Conservation (phyloP, 257 asterid species). For the Rubia yunnanensis region DNA sequence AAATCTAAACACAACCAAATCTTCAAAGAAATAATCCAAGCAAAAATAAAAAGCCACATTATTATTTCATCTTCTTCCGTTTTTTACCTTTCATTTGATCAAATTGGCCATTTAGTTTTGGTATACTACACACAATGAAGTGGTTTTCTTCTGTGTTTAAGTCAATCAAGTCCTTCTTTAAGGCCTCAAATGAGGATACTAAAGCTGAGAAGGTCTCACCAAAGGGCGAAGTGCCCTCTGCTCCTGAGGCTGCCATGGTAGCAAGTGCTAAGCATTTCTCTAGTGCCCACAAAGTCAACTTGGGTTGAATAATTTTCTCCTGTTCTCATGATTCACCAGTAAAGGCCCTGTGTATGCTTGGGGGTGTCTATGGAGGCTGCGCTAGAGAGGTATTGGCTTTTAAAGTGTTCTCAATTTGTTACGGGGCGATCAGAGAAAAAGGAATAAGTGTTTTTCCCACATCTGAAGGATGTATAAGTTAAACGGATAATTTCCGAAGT, state of each 20-base stretch:
- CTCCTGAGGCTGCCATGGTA: conserved; percentile 30
- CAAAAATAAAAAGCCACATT: not conserved
- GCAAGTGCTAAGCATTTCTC: conserved; percentile 47
- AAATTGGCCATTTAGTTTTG: too few relatives aligned
- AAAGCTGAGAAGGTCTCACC: conserved; percentile 10
- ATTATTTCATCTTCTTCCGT: not conserved
- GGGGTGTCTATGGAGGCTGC: too few relatives aligned
- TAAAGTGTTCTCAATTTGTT: too few relatives aligned
- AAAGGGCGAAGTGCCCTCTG: conserved; percentile 11
- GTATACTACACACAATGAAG: not conserved
- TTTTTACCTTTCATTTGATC: not conserved
- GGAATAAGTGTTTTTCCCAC: not conserved
- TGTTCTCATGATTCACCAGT: not conserved
- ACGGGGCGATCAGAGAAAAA: not conserved
- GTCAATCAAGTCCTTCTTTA: conserved; percentile 15
- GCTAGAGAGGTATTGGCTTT: too few relatives aligned
- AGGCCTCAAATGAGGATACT: conserved; percentile 1
- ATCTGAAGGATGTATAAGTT: too few relatives aligned
- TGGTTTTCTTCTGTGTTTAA: conserved; percentile 11
- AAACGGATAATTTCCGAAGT: too few relatives aligned
- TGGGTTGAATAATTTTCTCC: conserved; percentile 2
- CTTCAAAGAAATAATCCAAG: not conserved
- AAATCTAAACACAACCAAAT: not conserved
- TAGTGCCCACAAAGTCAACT: conserved; percentile 24
- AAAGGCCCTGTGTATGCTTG: not conserved